Conservation (phyloP, 2,329 filamentous ascomycete genomes). For the Cephalotrichum gorgonifer region DNA sequence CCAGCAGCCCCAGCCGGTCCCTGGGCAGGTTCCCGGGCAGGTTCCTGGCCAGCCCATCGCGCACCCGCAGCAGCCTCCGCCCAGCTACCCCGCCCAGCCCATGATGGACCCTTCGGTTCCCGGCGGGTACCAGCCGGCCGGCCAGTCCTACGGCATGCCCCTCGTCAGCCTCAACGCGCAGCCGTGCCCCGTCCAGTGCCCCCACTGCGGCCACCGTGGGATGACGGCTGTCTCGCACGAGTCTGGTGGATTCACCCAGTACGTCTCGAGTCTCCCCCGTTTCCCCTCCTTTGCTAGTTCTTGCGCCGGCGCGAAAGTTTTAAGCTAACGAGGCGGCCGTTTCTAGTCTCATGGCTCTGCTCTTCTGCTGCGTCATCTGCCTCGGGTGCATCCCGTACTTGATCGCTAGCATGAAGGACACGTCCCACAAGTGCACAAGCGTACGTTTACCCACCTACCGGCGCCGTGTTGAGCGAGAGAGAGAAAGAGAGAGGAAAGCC, state of each 20-base stretch:
- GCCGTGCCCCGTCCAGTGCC: conserved; percentile 12
- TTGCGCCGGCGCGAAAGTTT: no score
- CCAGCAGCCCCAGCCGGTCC: neutral
- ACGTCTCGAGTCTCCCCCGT: no score
- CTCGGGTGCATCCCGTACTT: conserved; percentile 14
- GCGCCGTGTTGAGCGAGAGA: no score
- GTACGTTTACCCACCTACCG: conserved; percentile 7
- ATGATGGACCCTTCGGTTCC: neutral
- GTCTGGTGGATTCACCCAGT: conserved; percentile 13
- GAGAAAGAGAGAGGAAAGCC: no score
- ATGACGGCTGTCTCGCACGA: conserved; percentile 11
- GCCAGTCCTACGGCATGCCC: conserved; percentile 6
- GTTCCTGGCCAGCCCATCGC: conserved; percentile 1
- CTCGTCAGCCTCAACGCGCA: conserved; percentile 10
- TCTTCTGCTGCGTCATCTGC: conserved; percentile 12
- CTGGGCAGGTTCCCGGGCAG: neutral
- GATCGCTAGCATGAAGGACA: conserved; percentile 12
- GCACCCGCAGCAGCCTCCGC: neutral
- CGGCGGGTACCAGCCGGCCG: neutral
- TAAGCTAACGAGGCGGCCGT: neutral
- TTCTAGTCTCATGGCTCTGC: conserved; percentile 9
- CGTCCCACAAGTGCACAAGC: conserved; percentile 12
- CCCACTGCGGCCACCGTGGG: conserved; percentile 12
- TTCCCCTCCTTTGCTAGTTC: no score
- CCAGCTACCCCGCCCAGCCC: conserved; percentile 1